Evolutionary conservation across 2,329 filamentous ascomycete species (phyloP), one percentile per base, ranked within the genome.

Genomic region (Gaeumannomyces tritici): DNA sequence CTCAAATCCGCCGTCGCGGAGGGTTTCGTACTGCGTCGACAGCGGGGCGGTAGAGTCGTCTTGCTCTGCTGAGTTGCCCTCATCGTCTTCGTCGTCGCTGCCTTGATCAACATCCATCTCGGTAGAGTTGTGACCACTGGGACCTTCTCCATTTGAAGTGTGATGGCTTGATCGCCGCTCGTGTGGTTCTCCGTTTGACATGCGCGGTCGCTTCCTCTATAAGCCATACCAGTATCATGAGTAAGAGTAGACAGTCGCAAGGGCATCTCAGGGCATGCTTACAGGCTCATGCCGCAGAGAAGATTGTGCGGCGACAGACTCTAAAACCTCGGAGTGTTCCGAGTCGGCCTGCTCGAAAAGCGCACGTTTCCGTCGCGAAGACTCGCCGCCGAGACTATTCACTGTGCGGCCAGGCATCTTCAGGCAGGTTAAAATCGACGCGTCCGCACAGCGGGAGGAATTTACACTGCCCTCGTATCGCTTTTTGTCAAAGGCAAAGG

Each of bases 21-120:
- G 77, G 12, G 81, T 70, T 66, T 88, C 85, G 70, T 88, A 88
- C 65, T 88, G 85, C 0, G 84, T 86, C 55, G 79, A 79, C 0
- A 80, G 75, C 0, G 79, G 81, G 5, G 62, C 64, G 4, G 67
- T 57, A 61, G 71, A 61, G 62, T 73, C 71, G 28, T 73, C 73
- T 4, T 72, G 69, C 1, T 28, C 9, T 27, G n/a, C n/a, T n/a
- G 33, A 4, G 29, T 57, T 26, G 5, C 12, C 55, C 11, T 57
- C 60, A 9, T 57, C 60, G 11, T 56, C 51, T 11, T 35, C 27
- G 21, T 61, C 59, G 28, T 15, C 56, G 4, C 29, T 27, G 18
- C 57, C 29, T 9, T 56, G 47, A 15, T 61, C 54, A 2, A 42
- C 60, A 3, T 61, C 54, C 55, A 33, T 55, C 26, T 56, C 55